A percentile compares a stretch with the other conserved stretches of the same genome.
Conservation (phyloP, 129 eudicot species). For the Dittrichia graveolens region DNA sequence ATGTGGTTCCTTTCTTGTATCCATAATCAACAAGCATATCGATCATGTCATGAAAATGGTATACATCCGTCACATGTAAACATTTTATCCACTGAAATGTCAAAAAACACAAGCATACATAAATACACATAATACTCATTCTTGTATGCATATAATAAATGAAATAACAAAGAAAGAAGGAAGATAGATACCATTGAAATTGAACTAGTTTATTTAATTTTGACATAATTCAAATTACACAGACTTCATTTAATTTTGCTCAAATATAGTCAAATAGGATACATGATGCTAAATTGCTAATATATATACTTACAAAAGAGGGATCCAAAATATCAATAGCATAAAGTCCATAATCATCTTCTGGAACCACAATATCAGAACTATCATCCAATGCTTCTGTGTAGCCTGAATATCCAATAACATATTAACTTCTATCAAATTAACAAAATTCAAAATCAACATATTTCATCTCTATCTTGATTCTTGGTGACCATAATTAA, state of each 20-base stretch:
- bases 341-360: slow-evolving; percentile 90
- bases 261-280: not conserved
- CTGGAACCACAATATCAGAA: slow-evolving; percentile 73
- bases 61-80: slow-evolving; percentile 66
- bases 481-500: not conserved
- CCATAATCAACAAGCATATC: slow-evolving; percentile 89
- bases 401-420: slow-evolving; percentile 53
- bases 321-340: slow-evolving; percentile 95
- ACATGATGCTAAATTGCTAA: slow-evolving; percentile 5
- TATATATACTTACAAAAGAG: slow-evolving; percentile 55
- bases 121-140: not conserved
- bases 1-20: slow-evolving; percentile 88
- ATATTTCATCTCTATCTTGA: slow-evolving; percentile 12
- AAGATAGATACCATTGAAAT: not conserved
- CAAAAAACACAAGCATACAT: slow-evolving; percentile 15
- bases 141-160: slow-evolving; percentile 7
- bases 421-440: not conserved
- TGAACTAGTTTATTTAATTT: no score
- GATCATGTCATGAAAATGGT: slow-evolving; percentile 97
- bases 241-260: not conserved
- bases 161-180: not conserved
- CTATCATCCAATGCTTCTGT: slow-evolving; percentile 72
- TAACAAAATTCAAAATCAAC: not conserved
- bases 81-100: slow-evolving; percentile 64
- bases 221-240: no score